phyloP scores from a whole-genome alignment of 345 rosid species.

The Balakata baccata region DNA sequence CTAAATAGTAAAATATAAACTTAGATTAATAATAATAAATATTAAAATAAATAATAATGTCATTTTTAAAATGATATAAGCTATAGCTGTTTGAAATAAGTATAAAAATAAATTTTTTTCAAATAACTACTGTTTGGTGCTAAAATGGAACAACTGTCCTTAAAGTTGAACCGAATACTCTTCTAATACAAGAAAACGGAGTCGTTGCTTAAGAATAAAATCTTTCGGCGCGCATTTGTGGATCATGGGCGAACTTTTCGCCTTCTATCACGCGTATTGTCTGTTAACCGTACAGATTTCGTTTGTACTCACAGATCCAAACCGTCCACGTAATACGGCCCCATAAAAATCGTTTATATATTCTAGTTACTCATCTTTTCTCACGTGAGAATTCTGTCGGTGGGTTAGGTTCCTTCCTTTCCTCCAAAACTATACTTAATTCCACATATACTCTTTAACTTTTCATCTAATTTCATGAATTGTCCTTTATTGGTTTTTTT shows the following conservation, averaged over 20 bases:
- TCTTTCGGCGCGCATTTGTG: conserved; percentile 37
- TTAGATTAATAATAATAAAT: no score
- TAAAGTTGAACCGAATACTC: no score
- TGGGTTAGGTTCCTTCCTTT: neutral
- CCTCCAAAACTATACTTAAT: neutral
- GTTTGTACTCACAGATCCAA: conserved; percentile 28
- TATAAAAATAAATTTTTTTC: no score
- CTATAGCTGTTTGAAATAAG: no score
- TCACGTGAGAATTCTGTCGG: conserved; percentile 41
- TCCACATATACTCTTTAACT: conserved; percentile 12
- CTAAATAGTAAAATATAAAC: no score
- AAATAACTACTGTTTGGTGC: no score
- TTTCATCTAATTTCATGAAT: conserved; percentile 7
- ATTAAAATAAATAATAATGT: no score
- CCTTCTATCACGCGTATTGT: conserved; percentile 42
- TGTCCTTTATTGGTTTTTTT: conserved; percentile 3
- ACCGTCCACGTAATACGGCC: conserved; percentile 37
- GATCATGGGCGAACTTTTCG: conserved; percentile 21
- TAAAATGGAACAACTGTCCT: no score
- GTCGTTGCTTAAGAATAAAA: conserved; percentile 5
- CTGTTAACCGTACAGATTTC: conserved; percentile 36
- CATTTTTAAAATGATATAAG: no score
- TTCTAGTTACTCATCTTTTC: neutral
- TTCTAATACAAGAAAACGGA: no score
- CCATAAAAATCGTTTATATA: neutral